Evolutionary conservation across 257 asterid genomes (phyloP).

Genomic region (Mitragyna speciosa): DNA sequence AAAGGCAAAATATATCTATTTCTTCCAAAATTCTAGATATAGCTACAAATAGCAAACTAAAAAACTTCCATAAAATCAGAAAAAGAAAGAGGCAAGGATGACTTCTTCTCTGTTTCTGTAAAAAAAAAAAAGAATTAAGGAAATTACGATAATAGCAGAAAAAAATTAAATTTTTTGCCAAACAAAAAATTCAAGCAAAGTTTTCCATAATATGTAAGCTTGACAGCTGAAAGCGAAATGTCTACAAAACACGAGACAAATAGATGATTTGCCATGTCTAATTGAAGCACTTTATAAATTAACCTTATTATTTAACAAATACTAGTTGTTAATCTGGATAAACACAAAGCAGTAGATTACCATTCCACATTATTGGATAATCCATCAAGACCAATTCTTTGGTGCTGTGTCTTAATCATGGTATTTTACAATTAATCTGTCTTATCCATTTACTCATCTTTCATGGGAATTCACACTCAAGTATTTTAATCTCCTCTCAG

Average conservation of each 20-base stretch:
- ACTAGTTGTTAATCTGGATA: neutral
- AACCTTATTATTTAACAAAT: neutral
- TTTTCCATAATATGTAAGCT: no score
- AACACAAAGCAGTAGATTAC: neutral
- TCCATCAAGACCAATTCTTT: neutral
- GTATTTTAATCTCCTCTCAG: neutral
- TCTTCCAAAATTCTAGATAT: neutral
- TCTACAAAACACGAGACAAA: constrained; percentile 9
- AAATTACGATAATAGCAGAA: neutral
- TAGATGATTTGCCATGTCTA: constrained; percentile 6
- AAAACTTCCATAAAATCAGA: neutral
- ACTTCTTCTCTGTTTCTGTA: neutral
- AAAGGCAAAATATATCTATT: neutral
- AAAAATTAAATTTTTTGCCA: neutral
- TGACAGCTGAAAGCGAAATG: neutral
- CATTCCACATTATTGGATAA: neutral
- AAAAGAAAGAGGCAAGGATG: neutral
- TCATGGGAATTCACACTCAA: neutral
- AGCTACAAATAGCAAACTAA: neutral
- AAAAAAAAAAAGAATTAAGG: neutral
- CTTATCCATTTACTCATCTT: constrained; percentile 5
- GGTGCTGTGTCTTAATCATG: neutral
- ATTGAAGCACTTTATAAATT: constrained; percentile 7
- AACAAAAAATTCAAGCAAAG: neutral
- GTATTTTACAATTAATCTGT: neutral